Conservation (phyloP, 2,329 filamentous ascomycete genomes). For the Cryoendolithus antarcticus region DNA sequence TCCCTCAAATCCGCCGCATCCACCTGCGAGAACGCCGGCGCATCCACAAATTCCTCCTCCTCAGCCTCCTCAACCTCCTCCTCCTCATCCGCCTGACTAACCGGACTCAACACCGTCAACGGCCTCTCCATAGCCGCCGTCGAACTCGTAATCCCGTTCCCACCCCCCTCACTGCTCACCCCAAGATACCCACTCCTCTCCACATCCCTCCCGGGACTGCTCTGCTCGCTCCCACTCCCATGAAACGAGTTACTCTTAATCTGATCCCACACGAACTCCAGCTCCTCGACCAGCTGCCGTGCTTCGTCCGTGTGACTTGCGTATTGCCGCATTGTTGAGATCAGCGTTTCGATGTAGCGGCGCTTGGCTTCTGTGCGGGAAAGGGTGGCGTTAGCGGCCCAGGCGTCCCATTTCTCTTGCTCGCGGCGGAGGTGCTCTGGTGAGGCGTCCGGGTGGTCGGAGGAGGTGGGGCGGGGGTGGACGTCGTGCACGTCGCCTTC, state of each 20-base stretch:
- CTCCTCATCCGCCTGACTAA: constrained; percentile 53
- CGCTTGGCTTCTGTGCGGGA: constrained; percentile 86
- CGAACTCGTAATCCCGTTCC: constrained; percentile 13
- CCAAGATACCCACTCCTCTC: constrained; percentile 23
- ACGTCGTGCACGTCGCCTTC: constrained; percentile 93
- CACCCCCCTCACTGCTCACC: constrained; percentile 12
- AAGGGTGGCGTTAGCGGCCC: constrained; percentile 76
- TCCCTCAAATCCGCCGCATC: constrained; percentile 20
- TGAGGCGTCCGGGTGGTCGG: constrained; percentile 6
- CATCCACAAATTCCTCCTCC: constrained; percentile 35
- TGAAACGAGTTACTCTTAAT: constrained; percentile 58
- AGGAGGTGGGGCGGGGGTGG: constrained; percentile 61
- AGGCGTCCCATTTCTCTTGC: constrained; percentile 58
- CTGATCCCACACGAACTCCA: constrained; percentile 99
- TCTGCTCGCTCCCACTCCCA: constrained; percentile 17
- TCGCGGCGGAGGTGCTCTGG: constrained; percentile 23
- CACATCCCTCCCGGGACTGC: constrained; percentile 17
- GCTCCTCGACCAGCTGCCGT: constrained; percentile 73
- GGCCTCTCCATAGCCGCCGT: constrained; percentile 18
- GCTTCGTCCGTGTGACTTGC: constrained; percentile 76
- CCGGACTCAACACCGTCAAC: constrained; percentile 59
- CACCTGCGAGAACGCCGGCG: constrained; percentile 33
- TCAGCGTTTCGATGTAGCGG: constrained; percentile 82
- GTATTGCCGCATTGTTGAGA: constrained; percentile 94
- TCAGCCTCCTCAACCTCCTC: constrained; percentile 26